Conservation (phyloP, 1,139 yeast genomes). For the Insectozyma bohioensis region DNA sequence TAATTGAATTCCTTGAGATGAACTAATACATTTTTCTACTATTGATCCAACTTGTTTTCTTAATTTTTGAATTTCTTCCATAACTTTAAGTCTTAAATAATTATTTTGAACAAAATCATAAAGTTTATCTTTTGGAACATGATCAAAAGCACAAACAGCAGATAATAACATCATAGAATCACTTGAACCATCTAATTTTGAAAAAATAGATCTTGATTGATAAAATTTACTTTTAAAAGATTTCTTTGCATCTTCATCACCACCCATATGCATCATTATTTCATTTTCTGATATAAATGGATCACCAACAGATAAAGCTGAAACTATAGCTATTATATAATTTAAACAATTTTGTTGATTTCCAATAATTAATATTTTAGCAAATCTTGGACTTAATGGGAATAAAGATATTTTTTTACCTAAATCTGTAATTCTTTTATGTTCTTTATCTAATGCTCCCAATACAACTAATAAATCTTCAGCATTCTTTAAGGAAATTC, state of each 20-base stretch:
- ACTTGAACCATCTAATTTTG: conserved; percentile 65
- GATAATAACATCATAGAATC: conserved; percentile 77
- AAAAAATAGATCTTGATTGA: conserved; percentile 59
- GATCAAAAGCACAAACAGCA: conserved; percentile 89
- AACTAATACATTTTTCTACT: conserved; percentile 59
- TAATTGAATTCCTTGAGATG: conserved; percentile 48
- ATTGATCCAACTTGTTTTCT: conserved; percentile 77
- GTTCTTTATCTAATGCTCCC: conserved; percentile 69
- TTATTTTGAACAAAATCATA: conserved; percentile 52
- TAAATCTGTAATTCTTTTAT: conserved; percentile 60
- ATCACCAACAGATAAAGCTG: conserved; percentile 92
- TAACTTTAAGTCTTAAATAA: conserved; percentile 65
- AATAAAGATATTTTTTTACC: conserved; percentile 87
- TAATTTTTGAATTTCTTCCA: conserved; percentile 84
- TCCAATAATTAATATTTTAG: conserved; percentile 86
- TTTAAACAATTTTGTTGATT: conserved; percentile 86
- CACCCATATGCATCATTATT: conserved; percentile 29
- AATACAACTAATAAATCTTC: conserved; percentile 65
- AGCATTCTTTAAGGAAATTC: conserved; percentile 59
- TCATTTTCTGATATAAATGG: conserved; percentile 80
- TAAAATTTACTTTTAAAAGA: conserved; percentile 48
- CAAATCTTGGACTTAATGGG: conserved; percentile 91
- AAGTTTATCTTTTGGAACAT: conserved; percentile 51
- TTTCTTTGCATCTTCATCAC: conserved; percentile 34
- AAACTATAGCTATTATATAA: conserved; percentile 84